Evolutionary conservation across 495 filamentous ascomycete species (phyloP), one percentile per base, ranked within the genome.

Genomic region (Lophiostoma macrostomum): DNA sequence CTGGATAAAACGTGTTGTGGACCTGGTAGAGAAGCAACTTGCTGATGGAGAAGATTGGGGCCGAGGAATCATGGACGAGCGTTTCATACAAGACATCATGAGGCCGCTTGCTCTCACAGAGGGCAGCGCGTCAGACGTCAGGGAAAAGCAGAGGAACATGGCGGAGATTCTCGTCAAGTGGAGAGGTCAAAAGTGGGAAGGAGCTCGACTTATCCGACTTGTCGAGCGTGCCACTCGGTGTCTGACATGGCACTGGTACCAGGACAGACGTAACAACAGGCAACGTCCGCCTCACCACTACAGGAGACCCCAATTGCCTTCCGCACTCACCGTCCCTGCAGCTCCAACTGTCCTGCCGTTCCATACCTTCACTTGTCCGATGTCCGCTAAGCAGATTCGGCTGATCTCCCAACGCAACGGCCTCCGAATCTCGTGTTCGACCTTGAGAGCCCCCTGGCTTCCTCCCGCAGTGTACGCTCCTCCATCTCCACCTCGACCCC

Each of bases 261-360:
- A 81, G 31, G 90, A 95, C 62, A 83, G 80, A 16, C 85, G 95
- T 64, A 71, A 93, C 45, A 74, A 76, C 32, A 72, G 79, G 56
- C 70, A 80, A 23, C 78, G 80, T 30, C 75, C 85, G 1, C 56
- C 70, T 2, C 70, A 75, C 7, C 78, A 74, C 50, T 96, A 96
- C 66, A 71, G 72, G 41, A 76, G 93, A 43, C 90, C 89, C 25
- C 85, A 81, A 54, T 74, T 95, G 34, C 93, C 94, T 5, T 64
- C 80, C 19, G 75, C 79, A 27, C 70, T 99, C 24, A 77, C 90
- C 14, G 80, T 93, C 6, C 94, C 94, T 4, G 85, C 86, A 43
- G 93, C 93, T 14, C 93, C 93, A 10, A 99, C 93, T 0, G 91
- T 99, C 12, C 74, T 99, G 2, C 93, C 93, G n/a, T 99, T 99